These are phyloP conservation scores for Fonsecaea multimorphosa DNA, from an alignment of 2,329 filamentous ascomycete genomes.

Conservation along the genomic window DNA sequence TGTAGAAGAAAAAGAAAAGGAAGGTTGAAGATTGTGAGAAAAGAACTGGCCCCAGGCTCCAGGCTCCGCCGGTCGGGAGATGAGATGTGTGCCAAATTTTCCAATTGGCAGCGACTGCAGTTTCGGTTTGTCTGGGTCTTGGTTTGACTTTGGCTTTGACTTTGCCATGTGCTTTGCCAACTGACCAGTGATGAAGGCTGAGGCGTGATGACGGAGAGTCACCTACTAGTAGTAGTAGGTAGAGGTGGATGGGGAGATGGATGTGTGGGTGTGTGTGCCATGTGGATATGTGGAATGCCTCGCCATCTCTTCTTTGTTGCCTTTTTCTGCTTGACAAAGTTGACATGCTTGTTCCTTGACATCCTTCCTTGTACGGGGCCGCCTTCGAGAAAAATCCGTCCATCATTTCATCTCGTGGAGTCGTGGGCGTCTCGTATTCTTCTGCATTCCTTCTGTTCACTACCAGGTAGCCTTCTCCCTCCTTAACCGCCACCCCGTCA, in stretches of 20 bases:
- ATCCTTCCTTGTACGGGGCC: background rate
- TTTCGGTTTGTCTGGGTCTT: background rate
- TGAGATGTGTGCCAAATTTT: background rate
- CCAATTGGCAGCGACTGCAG: background rate
- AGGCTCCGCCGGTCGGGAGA: background rate
- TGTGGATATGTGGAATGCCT: background rate
- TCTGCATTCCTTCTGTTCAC: background rate
- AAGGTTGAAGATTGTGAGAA: background rate
- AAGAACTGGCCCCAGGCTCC: too few species aligned
- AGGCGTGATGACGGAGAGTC: background rate
- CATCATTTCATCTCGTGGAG: background rate
- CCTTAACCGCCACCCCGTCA: background rate
- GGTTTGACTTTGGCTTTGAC: slow-evolving; percentile 3
- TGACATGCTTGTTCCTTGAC: too few species aligned
- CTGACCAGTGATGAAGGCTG: background rate
- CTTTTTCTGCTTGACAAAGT: background rate
- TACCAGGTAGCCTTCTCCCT: background rate
- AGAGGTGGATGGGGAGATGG: background rate
- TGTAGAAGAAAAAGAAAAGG: background rate
- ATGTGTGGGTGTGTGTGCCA: too few species aligned
- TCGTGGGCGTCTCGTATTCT: background rate
- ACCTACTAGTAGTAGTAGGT: background rate
- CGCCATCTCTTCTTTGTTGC: background rate
- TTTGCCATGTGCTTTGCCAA: slow-evolving; percentile 11
- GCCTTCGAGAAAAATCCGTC: slow-evolving; percentile 26